Base-by-base conservation (phyloP, 2,329 filamentous ascomycete genomes). In the Boeremia lycopersici region DNA sequence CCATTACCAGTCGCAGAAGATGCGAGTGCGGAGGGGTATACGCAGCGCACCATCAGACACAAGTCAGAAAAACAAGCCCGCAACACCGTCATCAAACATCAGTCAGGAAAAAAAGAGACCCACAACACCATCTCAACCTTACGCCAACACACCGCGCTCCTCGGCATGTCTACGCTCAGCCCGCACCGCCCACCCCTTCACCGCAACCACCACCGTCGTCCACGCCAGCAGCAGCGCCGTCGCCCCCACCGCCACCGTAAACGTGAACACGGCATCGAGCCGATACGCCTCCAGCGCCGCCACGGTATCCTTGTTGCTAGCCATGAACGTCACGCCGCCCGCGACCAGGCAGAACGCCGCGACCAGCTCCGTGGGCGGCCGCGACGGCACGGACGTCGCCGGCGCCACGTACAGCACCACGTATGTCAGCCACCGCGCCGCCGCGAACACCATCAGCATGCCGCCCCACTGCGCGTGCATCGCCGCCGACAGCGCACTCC, bases 381-480 rank as follows among this genome's bases (percentile, higher is more conserved):
- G 86, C 31, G 90, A 89, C 0, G 93, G 91, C 17, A 93, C 81
- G 57, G 91, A 96, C 26, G 81, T 88, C 2, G 93, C 92, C 13
- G 93, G 92, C 62, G 86, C 87, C 48, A 97, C 78, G 74, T 89
- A 98, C 54, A 91, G 76, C 35, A 93, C 76, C 5, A 95, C 75
- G 72, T 97, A 98, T 6, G 92, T 96, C 51, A 90, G 77, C 1
- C 82, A 86, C 41, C 93, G 86, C 23, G 91, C 87, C 53, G 96
- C 81, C 0, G 92, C 88, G 49, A 91, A 93, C 25, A 88, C 91
- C 41, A 90, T 83, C 48, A 98, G 83, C 62, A 98, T 82, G 67
- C 86, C 87, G 25, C 93, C 93, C 93, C 93, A 98, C 75, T 97
- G 93, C 70, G 88, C 88, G 77, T 98, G 93, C 43, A 98, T 84